Percentiles rank a stretch among this genome's conserved stretches.
Evolutionary conservation across 2,329 filamentous ascomycete genomes (phyloP).

Genomic region (Mycosphaerelloides madeirae): DNA sequence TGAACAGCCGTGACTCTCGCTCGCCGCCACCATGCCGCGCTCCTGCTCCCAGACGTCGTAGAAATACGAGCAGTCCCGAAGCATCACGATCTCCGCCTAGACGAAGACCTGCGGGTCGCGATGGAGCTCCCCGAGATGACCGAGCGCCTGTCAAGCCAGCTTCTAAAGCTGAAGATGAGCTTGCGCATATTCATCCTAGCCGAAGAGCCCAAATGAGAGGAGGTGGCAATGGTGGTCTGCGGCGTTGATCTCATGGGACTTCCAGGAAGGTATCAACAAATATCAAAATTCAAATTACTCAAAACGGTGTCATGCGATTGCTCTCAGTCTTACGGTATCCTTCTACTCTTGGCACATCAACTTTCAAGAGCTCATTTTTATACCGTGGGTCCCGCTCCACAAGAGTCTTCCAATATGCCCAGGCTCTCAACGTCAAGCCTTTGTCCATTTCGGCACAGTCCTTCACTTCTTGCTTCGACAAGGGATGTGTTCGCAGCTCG

Average conservation of each 20-base stretch:
- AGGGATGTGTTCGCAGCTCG: neutral
- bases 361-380: neutral
- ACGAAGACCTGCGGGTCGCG: conserved; percentile 8
- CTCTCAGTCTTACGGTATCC: neutral
- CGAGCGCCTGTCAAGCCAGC: conserved; percentile 5
- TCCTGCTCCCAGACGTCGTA: conserved; percentile 22
- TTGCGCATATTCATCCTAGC: conserved; percentile 34
- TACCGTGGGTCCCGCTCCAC: too few relatives aligned
- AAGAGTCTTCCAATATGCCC: too few relatives aligned
- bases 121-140: conserved; percentile 2
- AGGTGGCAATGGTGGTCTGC: too few relatives aligned
- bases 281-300: neutral
- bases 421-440: neutral
- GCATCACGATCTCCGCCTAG: conserved; percentile 25
- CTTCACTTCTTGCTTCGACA: neutral
- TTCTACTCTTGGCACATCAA: neutral
- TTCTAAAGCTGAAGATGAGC: conserved; percentile 22
- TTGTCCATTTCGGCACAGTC: neutral
- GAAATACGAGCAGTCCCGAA: conserved; percentile 29
- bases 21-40: conserved; percentile 20
- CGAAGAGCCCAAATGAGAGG: conserved; percentile 28
- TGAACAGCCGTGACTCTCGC: conserved; percentile 22
- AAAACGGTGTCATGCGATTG: neutral
- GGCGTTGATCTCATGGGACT: neutral
- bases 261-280: neutral